phyloP scores from a whole-genome alignment of 768 basidiomycete species.

The Neoboletus magnificus region DNA sequence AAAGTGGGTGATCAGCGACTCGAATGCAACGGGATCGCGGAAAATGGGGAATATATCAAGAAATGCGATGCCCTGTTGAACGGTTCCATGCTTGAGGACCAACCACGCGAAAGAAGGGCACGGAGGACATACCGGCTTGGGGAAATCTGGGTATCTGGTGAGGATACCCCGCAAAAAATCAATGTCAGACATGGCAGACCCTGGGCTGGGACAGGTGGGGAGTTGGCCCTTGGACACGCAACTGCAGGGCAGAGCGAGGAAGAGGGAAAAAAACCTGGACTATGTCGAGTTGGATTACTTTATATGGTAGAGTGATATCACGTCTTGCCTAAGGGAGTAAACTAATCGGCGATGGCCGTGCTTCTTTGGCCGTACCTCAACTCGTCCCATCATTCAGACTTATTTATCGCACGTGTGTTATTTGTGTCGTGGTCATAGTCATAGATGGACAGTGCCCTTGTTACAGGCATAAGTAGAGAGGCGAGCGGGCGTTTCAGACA shows the following conservation, averaged over 20 bases:
- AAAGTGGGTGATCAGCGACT: slow-evolving; percentile 87
- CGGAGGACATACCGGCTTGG: slow-evolving; percentile 67
- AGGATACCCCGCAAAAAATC: slow-evolving; percentile 64
- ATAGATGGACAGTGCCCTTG: slow-evolving; percentile 40
- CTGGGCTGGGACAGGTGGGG: background rate
- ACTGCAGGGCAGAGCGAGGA: background rate
- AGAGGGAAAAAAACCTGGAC: background rate
- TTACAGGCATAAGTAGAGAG: slow-evolving; percentile 32
- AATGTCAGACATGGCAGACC: slow-evolving; percentile 66
- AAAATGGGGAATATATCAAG: slow-evolving; percentile 95
- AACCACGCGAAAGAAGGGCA: background rate
- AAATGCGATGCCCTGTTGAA: slow-evolving; percentile 77
- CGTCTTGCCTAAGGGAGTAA: background rate
- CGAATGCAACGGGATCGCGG: slow-evolving; percentile 80
- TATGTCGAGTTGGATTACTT: background rate
- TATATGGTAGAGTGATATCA: background rate
- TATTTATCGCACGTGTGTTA: background rate
- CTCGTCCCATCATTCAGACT: background rate
- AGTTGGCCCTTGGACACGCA: slow-evolving; percentile 1
- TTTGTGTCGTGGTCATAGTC: slow-evolving; percentile 21
- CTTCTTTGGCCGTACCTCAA: background rate
- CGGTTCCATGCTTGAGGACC: background rate
- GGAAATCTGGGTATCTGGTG: slow-evolving; percentile 71
- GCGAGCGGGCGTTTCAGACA: slow-evolving; percentile 58
- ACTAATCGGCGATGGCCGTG: background rate